Conservation (phyloP, 176 grass and related monocot genomes). For the Hordeum vulgare region DNA sequence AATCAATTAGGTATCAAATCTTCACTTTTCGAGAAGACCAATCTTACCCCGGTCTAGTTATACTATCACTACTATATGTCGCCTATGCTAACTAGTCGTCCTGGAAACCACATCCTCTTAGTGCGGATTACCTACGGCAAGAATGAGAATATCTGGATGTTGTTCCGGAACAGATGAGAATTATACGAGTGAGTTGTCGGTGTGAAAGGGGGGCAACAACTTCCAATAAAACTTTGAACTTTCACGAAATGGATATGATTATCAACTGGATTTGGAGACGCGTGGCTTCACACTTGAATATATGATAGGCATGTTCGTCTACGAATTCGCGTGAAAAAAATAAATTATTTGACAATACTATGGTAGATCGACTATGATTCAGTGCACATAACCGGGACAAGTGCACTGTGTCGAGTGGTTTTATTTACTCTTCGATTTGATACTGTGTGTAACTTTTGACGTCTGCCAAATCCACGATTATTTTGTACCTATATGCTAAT, state of each 20-base stretch:
- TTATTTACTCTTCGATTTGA: background rate
- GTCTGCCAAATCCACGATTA: background rate
- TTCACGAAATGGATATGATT: background rate
- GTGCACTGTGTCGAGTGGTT: background rate
- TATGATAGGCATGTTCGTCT: background rate
- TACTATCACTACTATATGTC: background rate
- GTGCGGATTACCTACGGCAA: background rate
- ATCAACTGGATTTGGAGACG: background rate
- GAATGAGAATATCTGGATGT: background rate
- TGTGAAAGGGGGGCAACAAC: background rate
- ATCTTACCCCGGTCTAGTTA: background rate
- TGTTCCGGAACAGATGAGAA: background rate
- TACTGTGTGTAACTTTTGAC: background rate
- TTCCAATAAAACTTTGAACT: background rate
- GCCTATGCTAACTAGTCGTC: background rate
- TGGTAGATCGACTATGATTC: too few relatives aligned
- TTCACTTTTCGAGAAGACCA: background rate
- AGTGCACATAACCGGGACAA: background rate
- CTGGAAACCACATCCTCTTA: background rate
- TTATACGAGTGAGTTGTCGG: conserved; percentile 4
- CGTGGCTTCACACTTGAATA: background rate
- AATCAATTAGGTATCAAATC: background rate
- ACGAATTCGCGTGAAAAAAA: too few relatives aligned
- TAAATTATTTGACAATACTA: background rate
- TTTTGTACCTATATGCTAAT: background rate